A percentile compares a stretch with the other conserved stretches of the same genome.
Conservation (phyloP, 148 eudicot species). For the Amaranthus palmeri region DNA sequence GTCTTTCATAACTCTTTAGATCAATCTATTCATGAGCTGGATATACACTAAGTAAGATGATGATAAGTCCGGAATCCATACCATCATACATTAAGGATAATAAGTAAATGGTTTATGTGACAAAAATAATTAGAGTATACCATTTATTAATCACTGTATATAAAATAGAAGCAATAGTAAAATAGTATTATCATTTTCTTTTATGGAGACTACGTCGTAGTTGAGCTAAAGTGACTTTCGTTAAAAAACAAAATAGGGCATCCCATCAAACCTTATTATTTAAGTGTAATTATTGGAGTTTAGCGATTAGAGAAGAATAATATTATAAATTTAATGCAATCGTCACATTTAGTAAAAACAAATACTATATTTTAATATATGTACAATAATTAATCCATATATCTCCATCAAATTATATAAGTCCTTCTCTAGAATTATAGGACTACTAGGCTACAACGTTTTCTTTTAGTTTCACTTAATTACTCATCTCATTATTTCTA, state of each 20-base stretch:
- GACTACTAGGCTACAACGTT: not conserved
- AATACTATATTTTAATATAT: too few relatives aligned
- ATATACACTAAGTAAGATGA: too few relatives aligned
- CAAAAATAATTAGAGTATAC: too few relatives aligned
- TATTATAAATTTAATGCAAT: not conserved
- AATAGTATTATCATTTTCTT: not conserved
- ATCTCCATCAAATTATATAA: too few relatives aligned
- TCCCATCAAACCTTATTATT: not conserved
- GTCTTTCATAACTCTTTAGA: too few relatives aligned
- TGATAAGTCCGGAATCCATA: too few relatives aligned
- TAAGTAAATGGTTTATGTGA: too few relatives aligned
- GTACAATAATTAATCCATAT: too few relatives aligned
- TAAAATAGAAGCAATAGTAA: not conserved
- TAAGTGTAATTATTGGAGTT: slow-evolving; percentile 9
- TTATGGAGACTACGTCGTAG: not conserved
- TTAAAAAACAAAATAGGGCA: not conserved
- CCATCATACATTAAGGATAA: too few relatives aligned
- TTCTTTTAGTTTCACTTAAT: slow-evolving; percentile 14
- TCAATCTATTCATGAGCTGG: too few relatives aligned
- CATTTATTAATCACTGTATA: not conserved
- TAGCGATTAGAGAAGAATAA: slow-evolving; percentile 2
- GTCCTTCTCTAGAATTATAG: not conserved
- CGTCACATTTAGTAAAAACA: not conserved
- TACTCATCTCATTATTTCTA: not conserved
- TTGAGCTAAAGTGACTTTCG: slow-evolving; percentile 5